phyloP scores from a whole-genome alignment of 2,329 filamentous ascomycete species.

The Daldinia eschscholtzii region DNA sequence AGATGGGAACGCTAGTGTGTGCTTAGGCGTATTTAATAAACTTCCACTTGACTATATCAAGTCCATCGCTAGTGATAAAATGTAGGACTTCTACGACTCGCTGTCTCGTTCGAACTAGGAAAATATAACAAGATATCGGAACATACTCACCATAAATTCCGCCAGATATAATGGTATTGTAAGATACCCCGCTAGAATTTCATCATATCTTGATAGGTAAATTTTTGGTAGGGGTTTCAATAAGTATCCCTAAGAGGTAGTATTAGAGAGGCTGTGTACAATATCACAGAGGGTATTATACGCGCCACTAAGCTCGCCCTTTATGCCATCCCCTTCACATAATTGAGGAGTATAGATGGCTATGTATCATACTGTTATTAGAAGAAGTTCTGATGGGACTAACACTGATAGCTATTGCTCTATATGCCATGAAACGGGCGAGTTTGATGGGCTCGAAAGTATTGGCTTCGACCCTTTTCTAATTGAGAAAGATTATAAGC shows the following conservation, averaged over 20 bases:
- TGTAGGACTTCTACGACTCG: no score
- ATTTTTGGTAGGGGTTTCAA: neutral
- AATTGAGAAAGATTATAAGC: neutral
- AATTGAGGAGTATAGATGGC: neutral
- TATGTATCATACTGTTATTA: neutral
- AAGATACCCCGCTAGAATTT: neutral
- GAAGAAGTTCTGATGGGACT: neutral
- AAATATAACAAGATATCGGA: neutral
- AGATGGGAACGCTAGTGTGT: neutral
- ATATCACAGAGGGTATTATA: neutral
- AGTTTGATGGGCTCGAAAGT: neutral
- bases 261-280: neutral
- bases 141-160: neutral
- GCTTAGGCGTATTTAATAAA: neutral
- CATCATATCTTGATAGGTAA: neutral
- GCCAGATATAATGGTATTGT: neutral
- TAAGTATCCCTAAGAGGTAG: neutral
- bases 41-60: neutral
- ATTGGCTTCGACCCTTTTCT: neutral
- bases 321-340: neutral
- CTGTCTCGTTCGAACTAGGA: no score
- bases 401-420: neutral
- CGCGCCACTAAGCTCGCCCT: neutral
- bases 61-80: neutral
- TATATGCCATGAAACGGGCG: neutral